Conservation (phyloP, 805 yeast genomes). For the Ogataea naganishii region DNA sequence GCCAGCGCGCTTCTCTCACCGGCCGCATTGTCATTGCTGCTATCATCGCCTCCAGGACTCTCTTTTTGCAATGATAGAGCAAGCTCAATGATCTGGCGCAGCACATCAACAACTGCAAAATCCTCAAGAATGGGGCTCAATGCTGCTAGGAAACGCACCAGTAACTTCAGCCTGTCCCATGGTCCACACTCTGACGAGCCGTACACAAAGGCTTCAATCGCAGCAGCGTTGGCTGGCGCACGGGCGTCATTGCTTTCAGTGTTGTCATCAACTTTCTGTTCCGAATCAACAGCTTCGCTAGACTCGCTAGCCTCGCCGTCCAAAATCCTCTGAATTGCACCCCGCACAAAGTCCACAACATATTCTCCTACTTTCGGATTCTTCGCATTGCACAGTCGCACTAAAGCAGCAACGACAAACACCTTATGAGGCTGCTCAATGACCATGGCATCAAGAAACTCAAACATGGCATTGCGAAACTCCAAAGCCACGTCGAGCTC, state of each 20-base stretch:
- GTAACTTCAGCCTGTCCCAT: slow-evolving; percentile 64
- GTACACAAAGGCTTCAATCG: slow-evolving; percentile 11
- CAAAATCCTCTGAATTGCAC: slow-evolving; percentile 49
- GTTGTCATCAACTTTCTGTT: slow-evolving; percentile 5
- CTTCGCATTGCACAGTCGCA: slow-evolving; percentile 57
- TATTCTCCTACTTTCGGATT: slow-evolving; percentile 60
- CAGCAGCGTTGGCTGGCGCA: no score
- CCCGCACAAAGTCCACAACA: slow-evolving; percentile 61
- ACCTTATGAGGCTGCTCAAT: slow-evolving; percentile 90
- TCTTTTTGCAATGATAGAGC: slow-evolving; percentile 49
- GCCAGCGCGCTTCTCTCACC: slow-evolving; percentile 51
- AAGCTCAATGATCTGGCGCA: slow-evolving; percentile 42
- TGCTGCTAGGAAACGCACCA: slow-evolving; percentile 61
- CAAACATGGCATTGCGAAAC: slow-evolving; percentile 49
- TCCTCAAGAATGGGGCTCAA: slow-evolving; percentile 56
- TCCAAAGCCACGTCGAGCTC: slow-evolving; percentile 57
- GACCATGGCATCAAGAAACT: slow-evolving; percentile 59
- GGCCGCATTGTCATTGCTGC: no score
- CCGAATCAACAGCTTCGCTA: slow-evolving; percentile 6
- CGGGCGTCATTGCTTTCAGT: slow-evolving; percentile 4
- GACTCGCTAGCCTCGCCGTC: slow-evolving; percentile 18
- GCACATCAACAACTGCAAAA: slow-evolving; percentile 31
- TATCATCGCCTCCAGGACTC: slow-evolving; percentile 11
- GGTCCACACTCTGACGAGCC: slow-evolving; percentile 36
- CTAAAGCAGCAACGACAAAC: slow-evolving; percentile 57